Evolutionary conservation across 306 rosid genomes (phyloP).

Genomic region (Senna tora): DNA sequence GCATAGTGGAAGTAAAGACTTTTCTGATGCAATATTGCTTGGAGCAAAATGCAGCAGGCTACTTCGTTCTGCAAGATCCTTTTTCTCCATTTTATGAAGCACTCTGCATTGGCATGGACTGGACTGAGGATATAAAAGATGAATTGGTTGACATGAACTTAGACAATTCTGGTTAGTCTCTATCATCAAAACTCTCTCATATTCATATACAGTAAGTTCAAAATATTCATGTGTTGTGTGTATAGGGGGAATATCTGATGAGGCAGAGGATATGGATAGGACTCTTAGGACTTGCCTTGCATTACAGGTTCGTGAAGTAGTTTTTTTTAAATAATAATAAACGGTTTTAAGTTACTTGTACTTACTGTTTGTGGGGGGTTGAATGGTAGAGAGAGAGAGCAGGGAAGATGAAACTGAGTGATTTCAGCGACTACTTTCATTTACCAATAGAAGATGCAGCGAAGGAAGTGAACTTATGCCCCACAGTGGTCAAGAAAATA

Average conservation of each 20-base stretch:
- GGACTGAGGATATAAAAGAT: constrained; percentile 45
- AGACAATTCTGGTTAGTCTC: constrained; percentile 34
- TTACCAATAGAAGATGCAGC: constrained; percentile 65
- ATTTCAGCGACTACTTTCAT: constrained; percentile 54
- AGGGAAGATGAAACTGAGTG: constrained; percentile 49
- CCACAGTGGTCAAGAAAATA: constrained; percentile 67
- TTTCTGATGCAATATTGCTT: constrained; percentile 48
- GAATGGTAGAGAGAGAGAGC: constrained; percentile 66
- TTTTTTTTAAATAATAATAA: too few species aligned
- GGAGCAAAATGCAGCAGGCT: constrained; percentile 47
- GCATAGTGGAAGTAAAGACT: constrained; percentile 53
- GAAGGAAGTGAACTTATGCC: constrained; percentile 45
- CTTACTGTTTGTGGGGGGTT: background rate
- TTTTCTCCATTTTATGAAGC: constrained; percentile 62
- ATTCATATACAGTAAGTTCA: too few species aligned
- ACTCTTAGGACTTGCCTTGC: constrained; percentile 40
- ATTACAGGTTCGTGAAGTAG: constrained; percentile 45
- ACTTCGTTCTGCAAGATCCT: constrained; percentile 56
- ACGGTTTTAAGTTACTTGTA: too few species aligned
- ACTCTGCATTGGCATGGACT: constrained; percentile 63
- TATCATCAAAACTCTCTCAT: too few species aligned
- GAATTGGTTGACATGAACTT: constrained; percentile 19
- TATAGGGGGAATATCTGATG: constrained; percentile 14
- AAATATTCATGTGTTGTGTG: background rate
- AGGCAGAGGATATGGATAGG: background rate